Percentiles rank a stretch among this genome's conserved stretches.
phyloP scores from a whole-genome alignment of 352 stramenopile genomes.

The Phytophthora nicotianae region DNA sequence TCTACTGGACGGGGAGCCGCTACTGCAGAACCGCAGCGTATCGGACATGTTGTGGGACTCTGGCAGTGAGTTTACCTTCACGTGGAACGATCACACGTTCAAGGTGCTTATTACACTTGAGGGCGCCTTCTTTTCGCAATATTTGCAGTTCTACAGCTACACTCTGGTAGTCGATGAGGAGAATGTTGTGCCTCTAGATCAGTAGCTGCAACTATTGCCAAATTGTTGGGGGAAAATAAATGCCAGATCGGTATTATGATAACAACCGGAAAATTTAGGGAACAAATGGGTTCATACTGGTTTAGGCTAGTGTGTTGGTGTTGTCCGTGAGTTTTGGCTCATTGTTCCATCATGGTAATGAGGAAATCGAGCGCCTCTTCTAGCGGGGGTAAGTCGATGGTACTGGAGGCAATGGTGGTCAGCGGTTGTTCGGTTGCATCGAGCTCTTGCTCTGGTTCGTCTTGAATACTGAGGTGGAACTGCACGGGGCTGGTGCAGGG shows the following conservation, averaged over 20 bases:
- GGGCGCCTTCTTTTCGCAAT: conserved; percentile 86
- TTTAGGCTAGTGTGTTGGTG: not conserved
- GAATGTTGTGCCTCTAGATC: conserved; percentile 58
- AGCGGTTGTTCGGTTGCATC: conserved; percentile 18
- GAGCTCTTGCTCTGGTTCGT: conserved; percentile 22
- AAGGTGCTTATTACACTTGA: conserved; percentile 81
- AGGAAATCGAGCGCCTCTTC: conserved; percentile 64
- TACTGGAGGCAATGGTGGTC: not conserved
- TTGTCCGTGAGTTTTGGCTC: conserved; percentile 9
- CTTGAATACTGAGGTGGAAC: conserved; percentile 16
- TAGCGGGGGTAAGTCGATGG: conserved; percentile 40
- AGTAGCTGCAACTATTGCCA: conserved; percentile 9
- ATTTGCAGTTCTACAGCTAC: conserved; percentile 87
- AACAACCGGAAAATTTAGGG: conserved; percentile 4
- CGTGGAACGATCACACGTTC: conserved; percentile 68
- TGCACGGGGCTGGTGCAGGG: conserved; percentile 34
- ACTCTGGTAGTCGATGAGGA: conserved; percentile 78
- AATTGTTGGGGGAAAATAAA: not conserved
- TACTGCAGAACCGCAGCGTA: conserved; percentile 73
- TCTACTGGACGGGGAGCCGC: conserved; percentile 67
- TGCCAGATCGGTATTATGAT: conserved; percentile 8
- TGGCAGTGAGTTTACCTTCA: conserved; percentile 76
- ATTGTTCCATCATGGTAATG: conserved; percentile 49
- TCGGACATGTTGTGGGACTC: conserved; percentile 82
- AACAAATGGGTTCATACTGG: not conserved